Evolutionary conservation across 164 flowering plant species (phyloP).

Genomic region (Dillenia turbinata): DNA sequence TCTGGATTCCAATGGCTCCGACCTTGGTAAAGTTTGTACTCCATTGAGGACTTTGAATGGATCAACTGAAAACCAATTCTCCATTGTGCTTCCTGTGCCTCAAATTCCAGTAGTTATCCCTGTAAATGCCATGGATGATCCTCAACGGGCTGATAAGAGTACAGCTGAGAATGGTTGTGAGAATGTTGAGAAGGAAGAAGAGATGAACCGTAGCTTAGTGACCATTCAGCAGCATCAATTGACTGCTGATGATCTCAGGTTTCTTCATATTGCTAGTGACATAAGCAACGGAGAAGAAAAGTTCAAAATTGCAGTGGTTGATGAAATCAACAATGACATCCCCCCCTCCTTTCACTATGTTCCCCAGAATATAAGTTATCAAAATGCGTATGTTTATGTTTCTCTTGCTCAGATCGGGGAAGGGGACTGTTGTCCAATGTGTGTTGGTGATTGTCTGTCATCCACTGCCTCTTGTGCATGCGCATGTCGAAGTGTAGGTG

Average conservation of each 20-base stretch:
- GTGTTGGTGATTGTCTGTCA: constrained; percentile 54
- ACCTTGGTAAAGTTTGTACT: background rate
- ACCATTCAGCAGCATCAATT: constrained; percentile 16
- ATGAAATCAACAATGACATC: constrained; percentile 32
- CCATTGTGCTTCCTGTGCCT: background rate
- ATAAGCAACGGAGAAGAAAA: constrained; percentile 53
- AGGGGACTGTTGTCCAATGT: constrained; percentile 37
- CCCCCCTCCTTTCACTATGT: constrained; percentile 45
- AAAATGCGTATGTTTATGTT: constrained; percentile 34
- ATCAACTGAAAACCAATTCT: background rate
- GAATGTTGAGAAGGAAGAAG: background rate
- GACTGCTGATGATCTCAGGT: constrained; percentile 18
- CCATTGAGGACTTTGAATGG: background rate
- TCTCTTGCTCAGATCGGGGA: constrained; percentile 36
- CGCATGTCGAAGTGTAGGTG: constrained; percentile 31
- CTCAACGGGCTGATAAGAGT: no score
- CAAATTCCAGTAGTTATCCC: background rate
- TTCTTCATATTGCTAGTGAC: constrained; percentile 29
- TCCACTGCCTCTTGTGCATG: constrained; percentile 39
- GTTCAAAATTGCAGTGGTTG: constrained; percentile 35
- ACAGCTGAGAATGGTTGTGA: background rate
- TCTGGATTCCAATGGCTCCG: constrained; percentile 4
- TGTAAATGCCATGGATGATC: constrained; percentile 4
- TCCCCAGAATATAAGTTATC: constrained; percentile 34
- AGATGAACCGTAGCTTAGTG: constrained; percentile 2